Percentiles rank a stretch among this genome's conserved stretches.
Evolutionary conservation across 2,329 filamentous ascomycete genomes (phyloP).

Genomic region (Chaetomium sp.): DNA sequence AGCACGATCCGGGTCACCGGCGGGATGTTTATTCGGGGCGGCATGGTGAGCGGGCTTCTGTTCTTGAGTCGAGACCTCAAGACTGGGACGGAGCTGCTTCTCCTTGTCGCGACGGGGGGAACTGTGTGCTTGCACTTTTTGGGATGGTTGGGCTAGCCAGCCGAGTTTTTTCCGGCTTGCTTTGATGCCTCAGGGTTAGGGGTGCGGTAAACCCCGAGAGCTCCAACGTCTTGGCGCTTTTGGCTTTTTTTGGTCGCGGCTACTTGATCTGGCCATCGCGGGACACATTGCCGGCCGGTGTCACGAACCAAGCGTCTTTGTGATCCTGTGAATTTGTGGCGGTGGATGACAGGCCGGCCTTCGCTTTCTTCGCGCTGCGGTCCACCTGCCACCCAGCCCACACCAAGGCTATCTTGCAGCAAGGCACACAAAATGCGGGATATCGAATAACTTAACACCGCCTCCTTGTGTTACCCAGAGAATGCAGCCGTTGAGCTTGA

Average conservation of each 20-base stretch:
- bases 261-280: neutral
- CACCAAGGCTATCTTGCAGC: neutral
- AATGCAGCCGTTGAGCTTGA: neutral
- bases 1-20: constrained; percentile 85
- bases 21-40: constrained; percentile 85
- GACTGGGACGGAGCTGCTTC: neutral
- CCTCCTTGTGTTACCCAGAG: neutral
- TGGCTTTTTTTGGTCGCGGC: neutral
- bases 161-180: neutral
- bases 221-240: neutral
- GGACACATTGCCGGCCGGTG: neutral
- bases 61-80: constrained; percentile 11
- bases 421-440: neutral
- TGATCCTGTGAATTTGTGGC: neutral
- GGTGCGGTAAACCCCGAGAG: neutral
- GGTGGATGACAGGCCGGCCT: neutral
- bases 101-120: constrained; percentile 8
- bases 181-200: neutral
- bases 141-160: neutral
- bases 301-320: neutral
- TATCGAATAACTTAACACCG: neutral
- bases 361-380: neutral
- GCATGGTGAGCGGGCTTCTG: constrained; percentile 56
- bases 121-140: constrained; percentile 6
- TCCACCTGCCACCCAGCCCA: neutral